These are phyloP conservation scores for Neurospora sp. DNA, from an alignment of 495 filamentous ascomycete species.

Conservation along the genomic window DNA sequence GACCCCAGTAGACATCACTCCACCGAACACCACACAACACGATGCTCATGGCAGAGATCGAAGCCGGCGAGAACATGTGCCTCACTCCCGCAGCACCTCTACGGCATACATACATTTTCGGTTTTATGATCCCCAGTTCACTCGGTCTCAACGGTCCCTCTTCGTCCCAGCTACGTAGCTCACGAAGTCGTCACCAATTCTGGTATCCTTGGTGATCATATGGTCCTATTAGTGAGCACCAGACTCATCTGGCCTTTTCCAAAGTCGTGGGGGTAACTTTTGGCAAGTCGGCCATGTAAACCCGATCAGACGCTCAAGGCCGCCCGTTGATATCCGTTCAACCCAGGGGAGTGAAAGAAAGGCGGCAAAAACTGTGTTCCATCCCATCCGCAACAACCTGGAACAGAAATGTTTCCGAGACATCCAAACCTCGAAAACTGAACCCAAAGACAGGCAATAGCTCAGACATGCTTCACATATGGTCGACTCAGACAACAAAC, in stretches of 20 bases:
- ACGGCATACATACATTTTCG: not conserved
- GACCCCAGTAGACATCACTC: not conserved
- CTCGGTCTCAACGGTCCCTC: not conserved
- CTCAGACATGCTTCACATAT: not conserved
- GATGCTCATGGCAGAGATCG: not conserved
- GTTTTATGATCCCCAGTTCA: not conserved
- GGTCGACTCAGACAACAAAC: not conserved
- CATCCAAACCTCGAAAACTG: not conserved
- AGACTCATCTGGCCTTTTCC: not conserved
- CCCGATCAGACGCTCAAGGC: not conserved
- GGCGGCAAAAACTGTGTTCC: not conserved
- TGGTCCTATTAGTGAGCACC: not conserved
- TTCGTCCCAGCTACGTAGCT: not conserved
- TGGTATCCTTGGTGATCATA: not conserved
- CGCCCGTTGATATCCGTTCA: not conserved
- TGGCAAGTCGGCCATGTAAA: not conserved
- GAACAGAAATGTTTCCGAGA: not conserved
- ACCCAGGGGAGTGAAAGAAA: not conserved
- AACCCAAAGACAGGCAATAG: not conserved
- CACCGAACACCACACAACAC: not conserved
- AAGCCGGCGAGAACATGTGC: not conserved
- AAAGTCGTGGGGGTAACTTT: not conserved
- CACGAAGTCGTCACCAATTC: not conserved
- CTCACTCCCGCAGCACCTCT: not conserved
- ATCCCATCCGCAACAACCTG: not conserved